Conservation (phyloP, 805 yeast genomes). For the Saccharomyces jurei region DNA sequence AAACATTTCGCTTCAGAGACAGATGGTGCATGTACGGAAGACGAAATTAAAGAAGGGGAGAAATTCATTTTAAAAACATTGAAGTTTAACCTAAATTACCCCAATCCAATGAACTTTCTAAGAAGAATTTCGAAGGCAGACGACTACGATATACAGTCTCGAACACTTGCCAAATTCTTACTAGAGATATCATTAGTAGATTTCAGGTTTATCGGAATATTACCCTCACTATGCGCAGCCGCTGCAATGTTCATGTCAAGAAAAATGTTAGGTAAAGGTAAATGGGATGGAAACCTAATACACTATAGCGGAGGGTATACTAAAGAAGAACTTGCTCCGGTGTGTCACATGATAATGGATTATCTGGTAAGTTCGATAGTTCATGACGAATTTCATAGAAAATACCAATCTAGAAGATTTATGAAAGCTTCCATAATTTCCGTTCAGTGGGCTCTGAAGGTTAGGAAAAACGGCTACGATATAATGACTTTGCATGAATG, state of each 20-base stretch:
- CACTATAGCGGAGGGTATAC: slow-evolving; percentile 90
- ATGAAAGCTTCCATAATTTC: slow-evolving; percentile 78
- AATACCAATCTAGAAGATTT: slow-evolving; percentile 82
- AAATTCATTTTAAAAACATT: slow-evolving; percentile 67
- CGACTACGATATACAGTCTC: slow-evolving; percentile 80
- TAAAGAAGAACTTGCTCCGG: slow-evolving; percentile 61
- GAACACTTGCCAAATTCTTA: slow-evolving; percentile 84
- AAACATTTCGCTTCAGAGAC: slow-evolving; percentile 80
- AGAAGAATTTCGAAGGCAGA: slow-evolving; percentile 91
- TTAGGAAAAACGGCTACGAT: slow-evolving; percentile 32
- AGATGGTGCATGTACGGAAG: slow-evolving; percentile 75
- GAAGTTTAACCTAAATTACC: slow-evolving; percentile 72
- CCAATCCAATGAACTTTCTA: slow-evolving; percentile 88
- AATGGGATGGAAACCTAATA: slow-evolving; percentile 80
- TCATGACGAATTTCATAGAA: slow-evolving; percentile 88
- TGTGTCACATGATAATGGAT: slow-evolving; percentile 65
- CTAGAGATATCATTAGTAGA: slow-evolving; percentile 76
- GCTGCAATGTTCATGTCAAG: slow-evolving; percentile 84
- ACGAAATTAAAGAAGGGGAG: slow-evolving; percentile 80
- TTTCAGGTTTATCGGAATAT: slow-evolving; percentile 64
- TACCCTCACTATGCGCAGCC: slow-evolving; percentile 81
- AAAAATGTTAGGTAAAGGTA: slow-evolving; percentile 58
- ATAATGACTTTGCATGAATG: slow-evolving; percentile 33
- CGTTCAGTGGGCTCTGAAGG: slow-evolving; percentile 73
- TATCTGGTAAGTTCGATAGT: slow-evolving; percentile 72